A percentile compares a stretch with the other conserved stretches of the same genome.
These are phyloP conservation scores for Geotrichum reessii DNA, from an alignment of 1,139 yeast species.

Conservation along the genomic window DNA sequence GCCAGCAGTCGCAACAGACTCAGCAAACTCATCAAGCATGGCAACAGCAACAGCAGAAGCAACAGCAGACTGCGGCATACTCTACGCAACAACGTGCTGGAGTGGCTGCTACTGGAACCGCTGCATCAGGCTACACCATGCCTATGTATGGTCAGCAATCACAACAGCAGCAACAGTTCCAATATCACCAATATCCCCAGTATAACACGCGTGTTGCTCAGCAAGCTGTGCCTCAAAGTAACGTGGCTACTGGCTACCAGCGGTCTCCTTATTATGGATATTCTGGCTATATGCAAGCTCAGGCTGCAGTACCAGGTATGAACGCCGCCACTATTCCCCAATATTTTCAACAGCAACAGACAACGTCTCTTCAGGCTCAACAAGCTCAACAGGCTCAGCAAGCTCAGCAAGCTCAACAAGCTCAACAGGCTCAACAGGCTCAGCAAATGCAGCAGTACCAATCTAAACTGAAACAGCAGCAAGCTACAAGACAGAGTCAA, in stretches of 20 bases:
- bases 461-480: not conserved
- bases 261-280: constrained; percentile 3
- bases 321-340: not conserved
- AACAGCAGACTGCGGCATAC: constrained; percentile 1
- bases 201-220: not conserved
- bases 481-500: not conserved
- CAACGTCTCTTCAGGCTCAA: not conserved
- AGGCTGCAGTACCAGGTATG: not conserved
- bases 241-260: constrained; percentile 1
- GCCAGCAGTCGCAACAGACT: constrained; percentile 2
- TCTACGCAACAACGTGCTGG: not conserved
- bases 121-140: constrained; percentile 1
- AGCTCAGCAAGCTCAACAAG: not conserved
- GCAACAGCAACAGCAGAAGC: constrained; percentile 8
- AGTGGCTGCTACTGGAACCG: constrained; percentile 1
- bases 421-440: not conserved
- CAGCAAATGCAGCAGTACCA: not conserved
- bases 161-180: constrained; percentile 2
- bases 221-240: not conserved
- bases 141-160: not conserved
- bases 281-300: constrained; percentile 1
- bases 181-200: not conserved
- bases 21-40: constrained; percentile 2
- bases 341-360: constrained; percentile 4
- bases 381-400: not conserved